Base-by-base conservation (phyloP, 2,329 filamentous ascomycete genomes). In the Colletotrichum coccodes region DNA sequence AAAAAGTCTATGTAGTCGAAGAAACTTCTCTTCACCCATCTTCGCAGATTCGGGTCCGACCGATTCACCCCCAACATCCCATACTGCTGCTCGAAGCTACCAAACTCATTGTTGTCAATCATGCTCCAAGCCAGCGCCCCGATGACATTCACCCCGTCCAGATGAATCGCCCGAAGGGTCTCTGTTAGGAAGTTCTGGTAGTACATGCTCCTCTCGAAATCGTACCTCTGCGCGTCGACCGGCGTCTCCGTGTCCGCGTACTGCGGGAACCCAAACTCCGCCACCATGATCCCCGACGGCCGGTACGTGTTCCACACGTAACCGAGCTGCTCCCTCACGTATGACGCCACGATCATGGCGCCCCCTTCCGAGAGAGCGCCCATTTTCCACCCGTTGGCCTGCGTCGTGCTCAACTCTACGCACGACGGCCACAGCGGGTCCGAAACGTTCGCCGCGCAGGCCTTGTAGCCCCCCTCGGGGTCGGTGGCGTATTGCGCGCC, bases 241-340 rank as follows among this genome's bases (percentile, higher is more conserved):
- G 50, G 42, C 50, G 83, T 81, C 0, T 78, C 72, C 4, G 77
- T 77, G 72, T 88, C 87, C 9, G 73, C 81, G 56, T 82, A 86
- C 0, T 87, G 82, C 4, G 87, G 85, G 73, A 88, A 90, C 0
- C 88, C 88, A 70, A 89, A 89, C 73, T 90, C 88, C 7, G 83
- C 82, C 6, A 89, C 77, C 26, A 80, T 78, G 8, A 87, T 50
- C 2, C 60, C 38, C 7, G 26, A 78, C 0, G 76, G 74, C 36
- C 77, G 82, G 80, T 85, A 91, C 0, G 85, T 89, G 75, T 89
- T 89, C 81, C 84, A 88, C 2, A 91, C 77, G 72, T 90, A 90
- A 71, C 80, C 84, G 5, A 89, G 79, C 70, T 87, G 85, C 60
- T 80, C 81, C 60, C 86, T 82, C n/a, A 91, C 81, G 71, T 88